These are phyloP conservation scores for Asterionellopsis glacialis DNA, from an alignment of 108 stramenopile species.

Conservation along the genomic window DNA sequence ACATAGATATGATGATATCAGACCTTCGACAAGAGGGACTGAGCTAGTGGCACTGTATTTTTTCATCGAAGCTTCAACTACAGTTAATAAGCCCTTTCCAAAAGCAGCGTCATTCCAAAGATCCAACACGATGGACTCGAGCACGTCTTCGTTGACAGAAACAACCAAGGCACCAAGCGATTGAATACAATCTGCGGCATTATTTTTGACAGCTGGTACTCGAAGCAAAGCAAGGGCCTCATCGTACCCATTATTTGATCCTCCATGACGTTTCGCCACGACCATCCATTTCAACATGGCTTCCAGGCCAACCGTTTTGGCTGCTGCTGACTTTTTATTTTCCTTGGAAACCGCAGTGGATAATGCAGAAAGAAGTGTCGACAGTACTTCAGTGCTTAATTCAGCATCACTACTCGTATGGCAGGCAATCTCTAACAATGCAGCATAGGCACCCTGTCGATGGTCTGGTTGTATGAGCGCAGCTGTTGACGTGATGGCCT, in stretches of 20 bases:
- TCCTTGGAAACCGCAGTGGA: conserved; percentile 36
- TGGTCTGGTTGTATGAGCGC: conserved; percentile 10
- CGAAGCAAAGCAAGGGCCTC: conserved; percentile 42
- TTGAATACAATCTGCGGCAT: conserved; percentile 31
- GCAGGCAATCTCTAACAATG: conserved; percentile 27
- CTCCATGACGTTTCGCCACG: conserved; percentile 20
- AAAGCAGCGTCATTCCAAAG: conserved; percentile 38
- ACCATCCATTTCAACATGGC: conserved; percentile 63
- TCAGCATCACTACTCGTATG: background rate
- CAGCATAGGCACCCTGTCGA: conserved; percentile 32
- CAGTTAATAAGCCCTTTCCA: conserved; percentile 37
- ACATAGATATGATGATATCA: conserved; percentile 50
- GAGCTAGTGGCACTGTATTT: conserved; percentile 49
- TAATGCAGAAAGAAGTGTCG: conserved; percentile 14
- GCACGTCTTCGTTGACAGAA: conserved; percentile 23
- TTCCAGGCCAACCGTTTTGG: conserved; percentile 33
- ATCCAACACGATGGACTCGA: conserved; percentile 45
- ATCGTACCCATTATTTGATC: conserved; percentile 35
- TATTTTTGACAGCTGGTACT: conserved; percentile 41
- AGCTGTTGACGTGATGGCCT: background rate
- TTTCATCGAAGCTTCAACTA: conserved; percentile 57
- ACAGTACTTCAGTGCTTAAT: conserved; percentile 10
- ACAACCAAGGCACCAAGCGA: conserved; percentile 18
- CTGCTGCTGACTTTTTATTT: conserved; percentile 33
- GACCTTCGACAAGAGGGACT: conserved; percentile 63